These are phyloP conservation scores for Cladosporium velox DNA, from an alignment of 2,329 filamentous ascomycete species.

Conservation along the genomic window DNA sequence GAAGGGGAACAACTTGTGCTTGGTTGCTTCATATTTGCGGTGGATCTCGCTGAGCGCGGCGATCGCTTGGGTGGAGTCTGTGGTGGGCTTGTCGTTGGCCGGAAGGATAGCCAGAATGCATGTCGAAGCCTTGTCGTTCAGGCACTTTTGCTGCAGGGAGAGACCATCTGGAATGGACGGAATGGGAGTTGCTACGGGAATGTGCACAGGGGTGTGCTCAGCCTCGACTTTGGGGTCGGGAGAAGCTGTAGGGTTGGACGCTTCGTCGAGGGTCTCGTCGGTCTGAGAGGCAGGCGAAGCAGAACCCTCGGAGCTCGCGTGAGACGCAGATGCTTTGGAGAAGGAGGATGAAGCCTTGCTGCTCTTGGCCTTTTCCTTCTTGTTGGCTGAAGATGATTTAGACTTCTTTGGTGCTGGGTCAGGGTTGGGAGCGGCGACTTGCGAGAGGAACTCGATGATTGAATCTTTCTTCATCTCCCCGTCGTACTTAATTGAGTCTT, in stretches of 20 bases:
- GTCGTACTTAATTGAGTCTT: slow-evolving; percentile 71
- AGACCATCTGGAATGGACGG: slow-evolving; percentile 63
- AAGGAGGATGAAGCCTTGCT: slow-evolving; percentile 52
- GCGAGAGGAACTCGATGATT: slow-evolving; percentile 79
- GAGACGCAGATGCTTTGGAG: slow-evolving; percentile 53
- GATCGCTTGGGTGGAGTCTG: slow-evolving; percentile 45
- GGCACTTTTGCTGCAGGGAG: slow-evolving; percentile 69
- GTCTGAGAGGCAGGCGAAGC: slow-evolving; percentile 52
- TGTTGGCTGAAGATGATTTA: slow-evolving; percentile 46
- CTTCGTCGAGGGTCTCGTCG: slow-evolving; percentile 52
- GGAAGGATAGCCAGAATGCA: slow-evolving; percentile 79
- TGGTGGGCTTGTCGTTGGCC: slow-evolving; percentile 47
- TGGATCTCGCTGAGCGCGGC: slow-evolving; percentile 70
- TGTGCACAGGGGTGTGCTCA: slow-evolving; percentile 50
- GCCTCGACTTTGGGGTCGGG: slow-evolving; percentile 51
- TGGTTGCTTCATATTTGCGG: slow-evolving; percentile 69
- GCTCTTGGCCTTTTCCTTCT: slow-evolving; percentile 46
- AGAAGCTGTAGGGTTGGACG: slow-evolving; percentile 55
- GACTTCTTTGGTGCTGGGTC: slow-evolving; percentile 61
- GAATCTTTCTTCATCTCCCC: slow-evolving; percentile 83
- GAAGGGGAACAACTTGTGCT: slow-evolving; percentile 77
- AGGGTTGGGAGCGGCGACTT: slow-evolving; percentile 76
- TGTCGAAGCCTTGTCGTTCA: slow-evolving; percentile 73
- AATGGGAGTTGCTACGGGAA: slow-evolving; percentile 62
- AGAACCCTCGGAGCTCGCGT: slow-evolving; percentile 52